Base-by-base conservation (phyloP, 306 rosid species). In the Senna tora region DNA sequence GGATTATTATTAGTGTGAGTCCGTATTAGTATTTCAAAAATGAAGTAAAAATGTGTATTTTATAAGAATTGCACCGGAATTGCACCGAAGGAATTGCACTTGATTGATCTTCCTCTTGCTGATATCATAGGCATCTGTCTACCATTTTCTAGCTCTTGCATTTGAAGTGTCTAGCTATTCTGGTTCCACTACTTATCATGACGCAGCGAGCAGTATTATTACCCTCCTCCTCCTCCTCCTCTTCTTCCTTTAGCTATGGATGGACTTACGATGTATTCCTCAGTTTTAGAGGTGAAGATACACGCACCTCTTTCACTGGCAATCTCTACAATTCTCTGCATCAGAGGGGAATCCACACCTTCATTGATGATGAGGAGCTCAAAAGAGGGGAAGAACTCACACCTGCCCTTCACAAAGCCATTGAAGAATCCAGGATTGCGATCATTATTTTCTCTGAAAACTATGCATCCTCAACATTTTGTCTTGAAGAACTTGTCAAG, bases 211-310 rank as follows among this genome's bases (percentile, higher is more conserved):
- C n/a, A n/a, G n/a, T n/a, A n/a, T n/a, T n/a, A n/a, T n/a, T n/a
- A n/a, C n/a, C n/a, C n/a, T n/a, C n/a, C n/a, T n/a, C n/a, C 46
- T 10, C n/a, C n/a, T n/a, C n/a, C n/a, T n/a, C n/a, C n/a, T n/a
- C n/a, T n/a, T 66, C 73, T 54, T 55, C 30, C 25, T 75, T 59
- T 63, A 67, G 38, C 69, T 64, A 69, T 16, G 75, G 80, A 2
- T 61, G 75, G 75, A 61, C 58, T 8, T 53, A 70, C 22, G 76
- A 77, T 77, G 81, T 69, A 13, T 77, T 77, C 6, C 43, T 69
- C 6, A 77, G 81, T 56, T 70, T 77, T 60, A 8, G 7, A 1
- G 80, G 80, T 1, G 70, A 39, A 39, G 80, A 76, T 3, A 76
- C 75, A 0, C 63, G 80, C 5, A 58, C 38, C 22, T 2, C 57